Evolutionary conservation across 2,329 filamentous ascomycete genomes (phyloP).

Genomic region (Diaporthe nobilis): DNA sequence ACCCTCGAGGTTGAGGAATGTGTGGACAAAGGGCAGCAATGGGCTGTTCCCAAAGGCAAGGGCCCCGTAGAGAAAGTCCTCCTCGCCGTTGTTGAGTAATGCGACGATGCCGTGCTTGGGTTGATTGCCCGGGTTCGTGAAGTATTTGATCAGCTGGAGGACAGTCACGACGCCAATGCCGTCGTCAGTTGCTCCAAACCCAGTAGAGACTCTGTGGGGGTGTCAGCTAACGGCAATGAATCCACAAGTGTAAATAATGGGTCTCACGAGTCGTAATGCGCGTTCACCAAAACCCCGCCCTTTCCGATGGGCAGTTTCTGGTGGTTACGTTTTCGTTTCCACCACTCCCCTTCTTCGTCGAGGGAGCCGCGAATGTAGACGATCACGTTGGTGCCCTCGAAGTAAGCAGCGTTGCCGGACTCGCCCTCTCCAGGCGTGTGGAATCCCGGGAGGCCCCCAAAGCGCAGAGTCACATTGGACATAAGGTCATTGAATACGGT

Average conservation of each 20-base stretch:
- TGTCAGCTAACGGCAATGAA: neutral
- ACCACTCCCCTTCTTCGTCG: constrained; percentile 82
- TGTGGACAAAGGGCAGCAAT: constrained; percentile 83
- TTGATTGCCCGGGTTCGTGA: constrained; percentile 78
- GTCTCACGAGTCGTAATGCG: constrained; percentile 84
- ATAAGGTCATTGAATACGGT: constrained; percentile 84
- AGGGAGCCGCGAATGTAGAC: constrained; percentile 89
- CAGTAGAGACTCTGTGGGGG: constrained; percentile 77
- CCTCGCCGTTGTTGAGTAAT: constrained; percentile 95
- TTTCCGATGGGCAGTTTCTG: constrained; percentile 67
- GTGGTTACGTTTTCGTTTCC: constrained; percentile 63
- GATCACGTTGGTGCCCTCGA: constrained; percentile 92
- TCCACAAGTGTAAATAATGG: neutral
- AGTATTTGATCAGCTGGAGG: constrained; percentile 89
- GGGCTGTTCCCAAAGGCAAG: constrained; percentile 88
- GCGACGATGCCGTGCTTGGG: constrained; percentile 86
- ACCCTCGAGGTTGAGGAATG: constrained; percentile 95
- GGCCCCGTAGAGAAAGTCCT: constrained; percentile 91
- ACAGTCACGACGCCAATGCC: constrained; percentile 90
- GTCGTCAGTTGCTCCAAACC: constrained; percentile 94
- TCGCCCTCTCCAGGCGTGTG: constrained; percentile 51
- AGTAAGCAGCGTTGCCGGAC: constrained; percentile 74
- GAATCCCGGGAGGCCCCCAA: constrained; percentile 58
- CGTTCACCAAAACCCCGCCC: constrained; percentile 91
- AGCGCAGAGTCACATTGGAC: constrained; percentile 78